phyloP scores from a whole-genome alignment of 2,329 filamentous ascomycete genomes.

The Cytospora piceicola region DNA sequence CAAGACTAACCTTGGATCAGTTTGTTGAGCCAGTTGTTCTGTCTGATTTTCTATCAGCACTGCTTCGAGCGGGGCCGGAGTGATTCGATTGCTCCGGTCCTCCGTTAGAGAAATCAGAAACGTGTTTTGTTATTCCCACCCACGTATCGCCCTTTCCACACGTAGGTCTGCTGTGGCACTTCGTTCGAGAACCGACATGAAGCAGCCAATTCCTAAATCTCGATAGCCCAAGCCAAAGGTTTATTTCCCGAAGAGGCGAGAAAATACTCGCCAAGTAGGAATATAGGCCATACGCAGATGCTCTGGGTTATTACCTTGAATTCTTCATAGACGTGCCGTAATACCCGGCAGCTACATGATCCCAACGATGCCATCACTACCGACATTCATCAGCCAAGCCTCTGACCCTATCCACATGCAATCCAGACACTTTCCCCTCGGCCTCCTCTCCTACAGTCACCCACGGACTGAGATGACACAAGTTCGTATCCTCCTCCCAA shows the following conservation, averaged over 20 bases:
- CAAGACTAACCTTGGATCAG: neutral
- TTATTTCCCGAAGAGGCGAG: neutral
- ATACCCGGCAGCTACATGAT: neutral
- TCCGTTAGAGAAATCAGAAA: neutral
- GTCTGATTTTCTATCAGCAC: too few relatives aligned
- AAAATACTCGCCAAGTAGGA: neutral
- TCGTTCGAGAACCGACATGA: neutral
- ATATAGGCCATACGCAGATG: neutral
- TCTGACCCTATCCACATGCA: slow-evolving; percentile 38
- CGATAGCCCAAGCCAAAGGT: neutral
- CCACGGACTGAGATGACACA: slow-evolving; percentile 55
- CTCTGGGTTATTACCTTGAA: neutral
- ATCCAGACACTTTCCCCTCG: slow-evolving; percentile 43
- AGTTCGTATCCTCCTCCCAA: slow-evolving; percentile 45
- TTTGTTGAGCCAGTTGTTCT: neutral
- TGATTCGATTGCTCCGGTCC: neutral
- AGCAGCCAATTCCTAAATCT: neutral
- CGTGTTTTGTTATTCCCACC: neutral
- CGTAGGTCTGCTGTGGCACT: neutral
- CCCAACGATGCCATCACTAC: neutral
- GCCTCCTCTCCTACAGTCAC: slow-evolving; percentile 48
- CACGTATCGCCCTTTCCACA: neutral
- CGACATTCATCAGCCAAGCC: slow-evolving; percentile 19
- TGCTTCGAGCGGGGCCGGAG: slow-evolving; percentile 16
- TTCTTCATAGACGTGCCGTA: neutral